These are phyloP conservation scores for Trichoderma brevicompactum DNA, from an alignment of 2,329 filamentous ascomycete species.

Conservation along the genomic window DNA sequence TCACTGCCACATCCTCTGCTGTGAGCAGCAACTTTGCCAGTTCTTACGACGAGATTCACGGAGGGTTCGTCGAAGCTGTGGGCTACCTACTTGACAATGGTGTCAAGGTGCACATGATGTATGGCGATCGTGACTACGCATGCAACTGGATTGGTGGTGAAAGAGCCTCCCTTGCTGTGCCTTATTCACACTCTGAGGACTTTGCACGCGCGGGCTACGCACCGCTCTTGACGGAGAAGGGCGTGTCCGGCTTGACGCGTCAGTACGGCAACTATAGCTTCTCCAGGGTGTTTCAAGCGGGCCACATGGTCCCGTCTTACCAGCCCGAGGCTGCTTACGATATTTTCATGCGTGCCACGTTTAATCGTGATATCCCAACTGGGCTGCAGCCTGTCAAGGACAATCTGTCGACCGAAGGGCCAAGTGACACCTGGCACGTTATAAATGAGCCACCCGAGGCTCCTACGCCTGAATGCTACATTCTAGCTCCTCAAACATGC, in stretches of 20 bases:
- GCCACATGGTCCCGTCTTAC: conserved; percentile 64
- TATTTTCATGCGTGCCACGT: conserved; percentile 63
- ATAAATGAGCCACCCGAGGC: conserved; percentile 54
- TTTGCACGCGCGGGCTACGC: conserved; percentile 70
- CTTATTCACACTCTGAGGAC: conserved; percentile 50
- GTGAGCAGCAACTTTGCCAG: conserved; percentile 59
- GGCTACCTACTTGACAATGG: conserved; percentile 64
- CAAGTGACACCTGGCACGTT: conserved; percentile 62
- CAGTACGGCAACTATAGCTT: conserved; percentile 76
- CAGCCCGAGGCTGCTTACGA: conserved; percentile 62
- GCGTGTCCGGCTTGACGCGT: conserved; percentile 69
- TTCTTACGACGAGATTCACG: conserved; percentile 62
- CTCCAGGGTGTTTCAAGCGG: conserved; percentile 66
- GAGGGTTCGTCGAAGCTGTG: conserved; percentile 55
- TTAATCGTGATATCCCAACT: conserved; percentile 57
- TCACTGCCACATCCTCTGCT: conserved; percentile 50
- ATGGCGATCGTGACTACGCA: conserved; percentile 65
- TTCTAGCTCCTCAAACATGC: conserved; percentile 61
- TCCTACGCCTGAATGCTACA: conserved; percentile 61
- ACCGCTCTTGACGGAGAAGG: conserved; percentile 66
- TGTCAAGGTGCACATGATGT: conserved; percentile 72
- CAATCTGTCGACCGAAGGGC: conserved; percentile 56
- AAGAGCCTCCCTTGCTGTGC: conserved; percentile 66
- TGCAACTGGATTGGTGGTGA: conserved; percentile 73
- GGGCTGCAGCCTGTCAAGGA: conserved; percentile 57